A percentile compares a stretch with the other conserved stretches of the same genome.
These are phyloP conservation scores for Viola odorata DNA, from an alignment of 345 rosid genomes.

Conservation along the genomic window DNA sequence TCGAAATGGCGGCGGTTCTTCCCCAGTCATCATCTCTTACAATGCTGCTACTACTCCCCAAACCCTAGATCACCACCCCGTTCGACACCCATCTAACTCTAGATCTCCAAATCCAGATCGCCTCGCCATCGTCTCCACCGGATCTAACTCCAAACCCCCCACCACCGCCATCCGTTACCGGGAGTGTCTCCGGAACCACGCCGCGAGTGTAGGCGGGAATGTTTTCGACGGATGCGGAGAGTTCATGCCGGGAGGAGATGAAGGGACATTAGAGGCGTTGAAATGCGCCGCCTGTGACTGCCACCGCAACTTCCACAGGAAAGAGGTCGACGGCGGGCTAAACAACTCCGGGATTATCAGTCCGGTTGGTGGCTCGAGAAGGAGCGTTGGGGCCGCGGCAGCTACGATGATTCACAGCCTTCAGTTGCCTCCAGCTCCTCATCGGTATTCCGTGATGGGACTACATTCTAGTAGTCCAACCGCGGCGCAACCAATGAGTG, in stretches of 20 bases:
- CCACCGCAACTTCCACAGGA: constrained; percentile 93
- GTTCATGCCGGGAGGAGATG: constrained; percentile 96
- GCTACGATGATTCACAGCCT: constrained; percentile 39
- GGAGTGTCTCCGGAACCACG: constrained; percentile 90
- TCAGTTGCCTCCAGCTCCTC: constrained; percentile 50
- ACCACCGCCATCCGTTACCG: constrained; percentile 39
- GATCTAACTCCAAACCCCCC: constrained; percentile 33
- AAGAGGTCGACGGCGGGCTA: constrained; percentile 42
- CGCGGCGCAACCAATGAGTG: constrained; percentile 58
- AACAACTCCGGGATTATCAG: constrained; percentile 20
- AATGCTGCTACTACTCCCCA: constrained; percentile 20
- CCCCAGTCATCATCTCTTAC: constrained; percentile 8
- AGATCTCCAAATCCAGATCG: constrained; percentile 47
- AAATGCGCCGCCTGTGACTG: constrained; percentile 93
- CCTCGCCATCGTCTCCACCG: constrained; percentile 23
- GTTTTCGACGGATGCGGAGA: constrained; percentile 90
- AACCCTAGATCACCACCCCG: constrained; percentile 10
- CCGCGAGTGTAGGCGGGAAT: constrained; percentile 78
- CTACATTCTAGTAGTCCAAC: constrained; percentile 39
- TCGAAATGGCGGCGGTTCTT: not conserved
- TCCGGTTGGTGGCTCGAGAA: constrained; percentile 18
- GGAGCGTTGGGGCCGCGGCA: constrained; percentile 1
- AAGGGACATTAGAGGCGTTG: constrained; percentile 72
- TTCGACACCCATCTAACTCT: constrained; percentile 65
- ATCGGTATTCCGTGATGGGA: constrained; percentile 23